Evolutionary conservation across 345 rosid genomes (phyloP), one percentile per base, ranked within the genome.

Genomic region (Arabis hirsuta): DNA sequence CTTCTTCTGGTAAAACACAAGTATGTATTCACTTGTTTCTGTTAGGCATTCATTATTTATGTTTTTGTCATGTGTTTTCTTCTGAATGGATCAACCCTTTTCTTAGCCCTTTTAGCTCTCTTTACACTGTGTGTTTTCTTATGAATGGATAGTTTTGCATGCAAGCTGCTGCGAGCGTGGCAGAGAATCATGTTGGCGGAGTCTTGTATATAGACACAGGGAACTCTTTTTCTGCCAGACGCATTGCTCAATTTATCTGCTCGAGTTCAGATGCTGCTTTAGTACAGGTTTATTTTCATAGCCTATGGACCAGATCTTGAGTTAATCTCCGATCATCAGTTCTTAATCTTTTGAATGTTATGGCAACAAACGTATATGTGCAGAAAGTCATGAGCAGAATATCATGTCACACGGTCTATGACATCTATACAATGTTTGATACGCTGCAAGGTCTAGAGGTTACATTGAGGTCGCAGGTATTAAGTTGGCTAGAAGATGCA

Each of bases 1-100:
- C 98, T 0, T 81, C 96, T 45, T 89, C 96, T 50, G 96, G 98
- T 73, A 92, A 92, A 90, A 92, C 96, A 47, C 96, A 89, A 64
- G 96, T 89, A 78, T 56, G 88, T 64, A 8, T 55, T 36, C 14
- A 0, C 14, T 5, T 67, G 8, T 26, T 43, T 31, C 31, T 52
- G 39, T 22, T 16, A 12, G 26, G 4, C 32, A 14, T 48, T n/a
- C 34, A 4, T 5, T 10, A 3, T 57, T n/a, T 22, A 34, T 64
- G 7, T 51, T 4, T 26, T 61, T 27, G n/a, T 14, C 38, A 2
- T 65, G n/a, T 12, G 55, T 44, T 51, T 67, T 59, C 31, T 65
- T 66, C n/a, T 43, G 46, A 20, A 58, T 66, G 55, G 53, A 3
- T 45, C n/a, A n/a, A n/a, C n/a, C n/a, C n/a, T n/a, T n/a, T 57